Base-by-base conservation (phyloP, 257 asterid species). In the Fraxinus pennsylvanica region DNA sequence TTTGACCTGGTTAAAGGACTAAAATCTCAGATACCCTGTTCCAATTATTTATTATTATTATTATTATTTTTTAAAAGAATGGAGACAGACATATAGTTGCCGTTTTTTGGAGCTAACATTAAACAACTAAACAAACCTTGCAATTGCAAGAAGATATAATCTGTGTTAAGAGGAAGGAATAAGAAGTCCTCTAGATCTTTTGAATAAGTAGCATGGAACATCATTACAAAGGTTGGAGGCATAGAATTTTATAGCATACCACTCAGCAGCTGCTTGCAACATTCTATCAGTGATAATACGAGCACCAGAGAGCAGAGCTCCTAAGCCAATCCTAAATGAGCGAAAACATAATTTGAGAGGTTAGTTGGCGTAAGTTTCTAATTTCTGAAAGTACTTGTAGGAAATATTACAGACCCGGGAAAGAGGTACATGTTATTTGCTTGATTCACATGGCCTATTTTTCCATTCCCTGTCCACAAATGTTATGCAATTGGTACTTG, bases 391-490 rank as follows among this genome's bases (percentile, higher is more conserved):
- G 71, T 17, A 75, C 38, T 75, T 9, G 38, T 43, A 67, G 74
- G 79, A 78, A 79, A 68, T 73, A 79, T 45, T 83, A 92, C 97
- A 41, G 70, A 96, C 99, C 99, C 99, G 2, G 99, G 98, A 83
- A 96, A 96, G 67, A 96, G 92, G 89, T 96, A 96, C 99, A 96
- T 93, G 82, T 96, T 96, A 81, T 96, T 96, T 71, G 99, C 99
- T 91, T 96, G 99, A 87, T 96, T 96, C 80, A 93, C 99, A 79
- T 92, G 92, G 39, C 97, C 97, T 52, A 82, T 81, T 85, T 87
- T 92, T 71, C 97, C 99, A 74, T 86, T 86, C 77, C 96, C 99
- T 96, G 97, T 67, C 84, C 76, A 83, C 47, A 76, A 79, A 39
- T 6, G 29, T 81, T 47, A 74, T 19, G 68, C 29, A 80, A 71